These are phyloP conservation scores for Microdochium trichocladiopsis DNA, from an alignment of 2,329 filamentous ascomycete species.

Conservation along the genomic window DNA sequence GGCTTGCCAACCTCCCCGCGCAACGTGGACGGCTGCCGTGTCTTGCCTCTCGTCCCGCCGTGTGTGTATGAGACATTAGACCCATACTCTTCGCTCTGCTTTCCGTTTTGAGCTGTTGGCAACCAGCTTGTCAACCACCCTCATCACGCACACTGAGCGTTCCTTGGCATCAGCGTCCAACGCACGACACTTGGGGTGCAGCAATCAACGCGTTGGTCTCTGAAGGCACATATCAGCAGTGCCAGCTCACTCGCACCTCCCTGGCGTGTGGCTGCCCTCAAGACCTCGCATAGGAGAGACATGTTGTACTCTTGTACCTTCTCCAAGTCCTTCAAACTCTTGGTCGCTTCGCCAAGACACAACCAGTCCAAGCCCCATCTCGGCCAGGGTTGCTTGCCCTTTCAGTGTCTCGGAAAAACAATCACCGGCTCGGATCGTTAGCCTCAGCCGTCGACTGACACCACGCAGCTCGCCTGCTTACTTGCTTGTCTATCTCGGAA, in stretches of 20 bases:
- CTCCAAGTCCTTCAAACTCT: too few species aligned
- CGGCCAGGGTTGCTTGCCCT: constrained; percentile 1
- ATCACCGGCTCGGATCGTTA: background rate
- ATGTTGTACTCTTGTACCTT: too few species aligned
- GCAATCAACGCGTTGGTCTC: too few species aligned
- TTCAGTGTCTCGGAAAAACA: background rate
- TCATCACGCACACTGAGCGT: background rate
- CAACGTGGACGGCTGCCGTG: too few species aligned
- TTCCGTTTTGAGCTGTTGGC: background rate
- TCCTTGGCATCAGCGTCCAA: background rate
- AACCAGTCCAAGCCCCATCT: too few species aligned
- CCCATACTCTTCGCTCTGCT: background rate
- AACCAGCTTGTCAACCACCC: background rate
- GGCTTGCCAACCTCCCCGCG: background rate
- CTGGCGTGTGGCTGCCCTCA: background rate
- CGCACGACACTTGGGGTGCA: background rate
- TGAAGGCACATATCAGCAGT: too few species aligned
- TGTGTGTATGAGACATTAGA: background rate
- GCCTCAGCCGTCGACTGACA: background rate
- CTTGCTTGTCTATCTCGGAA: background rate
- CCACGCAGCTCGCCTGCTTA: background rate
- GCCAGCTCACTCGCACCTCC: too few species aligned
- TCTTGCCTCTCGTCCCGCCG: too few species aligned
- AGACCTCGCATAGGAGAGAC: too few species aligned
- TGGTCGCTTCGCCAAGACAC: too few species aligned